Conservation (phyloP, 805 yeast species). For the Sungouiozyma intestinalis region DNA sequence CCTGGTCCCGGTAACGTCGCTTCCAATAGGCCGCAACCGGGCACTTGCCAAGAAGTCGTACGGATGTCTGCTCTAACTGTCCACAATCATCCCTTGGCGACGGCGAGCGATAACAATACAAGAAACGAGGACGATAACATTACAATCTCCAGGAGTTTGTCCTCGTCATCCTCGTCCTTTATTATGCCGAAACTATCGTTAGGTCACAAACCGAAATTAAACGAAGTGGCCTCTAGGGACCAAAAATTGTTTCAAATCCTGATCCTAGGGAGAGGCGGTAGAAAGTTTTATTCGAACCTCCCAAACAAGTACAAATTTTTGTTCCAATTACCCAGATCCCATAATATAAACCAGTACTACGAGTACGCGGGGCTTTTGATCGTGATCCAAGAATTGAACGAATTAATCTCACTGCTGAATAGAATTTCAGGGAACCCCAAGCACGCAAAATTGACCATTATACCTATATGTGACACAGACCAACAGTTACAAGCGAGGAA, state of each 20-base stretch:
- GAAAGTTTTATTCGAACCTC: slow-evolving; percentile 14
- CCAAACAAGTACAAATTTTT: slow-evolving; percentile 17
- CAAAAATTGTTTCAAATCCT: slow-evolving; percentile 11
- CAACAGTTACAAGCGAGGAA: slow-evolving; percentile 20
- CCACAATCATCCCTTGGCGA: too few relatives aligned
- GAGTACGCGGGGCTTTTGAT: slow-evolving; percentile 15
- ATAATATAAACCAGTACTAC: slow-evolving; percentile 10
- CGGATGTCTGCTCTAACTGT: slow-evolving; percentile 5
- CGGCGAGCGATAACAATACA: slow-evolving; percentile 3
- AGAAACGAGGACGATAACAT: slow-evolving; percentile 5
- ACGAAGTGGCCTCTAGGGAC: background rate
- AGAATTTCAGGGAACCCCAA: slow-evolving; percentile 15
- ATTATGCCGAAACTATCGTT: slow-evolving; percentile 27
- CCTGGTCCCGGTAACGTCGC: background rate
- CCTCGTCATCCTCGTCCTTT: slow-evolving; percentile 24
- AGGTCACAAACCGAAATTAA: background rate
- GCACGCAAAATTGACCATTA: slow-evolving; percentile 4
- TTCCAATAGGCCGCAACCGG: background rate
- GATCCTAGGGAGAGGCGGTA: slow-evolving; percentile 21
- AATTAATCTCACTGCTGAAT: slow-evolving; percentile 15
- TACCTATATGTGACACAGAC: slow-evolving; percentile 23
- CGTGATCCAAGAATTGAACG: slow-evolving; percentile 19
- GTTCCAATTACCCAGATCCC: slow-evolving; percentile 16
- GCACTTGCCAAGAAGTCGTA: background rate
- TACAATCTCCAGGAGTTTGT: slow-evolving; percentile 17